Evolutionary conservation across 768 basidiomycete genomes (phyloP).

Genomic region (Pleurotus ostreatus): DNA sequence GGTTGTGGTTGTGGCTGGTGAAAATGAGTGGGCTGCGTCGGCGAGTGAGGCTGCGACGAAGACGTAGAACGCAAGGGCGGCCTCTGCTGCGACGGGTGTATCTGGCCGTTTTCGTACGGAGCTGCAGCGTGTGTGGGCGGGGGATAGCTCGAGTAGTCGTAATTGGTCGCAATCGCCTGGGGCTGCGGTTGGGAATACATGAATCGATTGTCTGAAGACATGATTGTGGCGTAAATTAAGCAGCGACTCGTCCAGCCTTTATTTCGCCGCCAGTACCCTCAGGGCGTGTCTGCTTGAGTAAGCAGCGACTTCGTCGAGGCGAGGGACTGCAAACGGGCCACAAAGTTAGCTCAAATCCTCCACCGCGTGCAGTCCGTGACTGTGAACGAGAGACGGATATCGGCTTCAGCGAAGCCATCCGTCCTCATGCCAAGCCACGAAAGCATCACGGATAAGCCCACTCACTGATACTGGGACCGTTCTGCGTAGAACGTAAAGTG

Average conservation of each 20-base stretch:
- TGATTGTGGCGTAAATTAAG: not conserved
- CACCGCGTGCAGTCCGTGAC: not conserved
- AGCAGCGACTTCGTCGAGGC: not conserved
- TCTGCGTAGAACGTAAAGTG: not conserved
- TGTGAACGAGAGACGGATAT: not conserved
- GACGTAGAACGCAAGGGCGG: slow-evolving; percentile 9
- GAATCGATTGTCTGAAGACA: slow-evolving; percentile 14
- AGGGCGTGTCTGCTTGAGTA: not conserved
- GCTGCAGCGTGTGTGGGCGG: not conserved
- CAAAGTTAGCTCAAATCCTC: not conserved
- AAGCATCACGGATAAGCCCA: no score
- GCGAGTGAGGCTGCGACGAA: slow-evolving; percentile 10
- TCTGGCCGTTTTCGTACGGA: slow-evolving; percentile 11
- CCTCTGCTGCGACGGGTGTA: slow-evolving; percentile 2
- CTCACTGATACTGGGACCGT: not conserved
- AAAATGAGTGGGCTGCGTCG: slow-evolving; percentile 7
- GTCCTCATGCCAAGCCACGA: no score
- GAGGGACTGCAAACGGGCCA: not conserved
- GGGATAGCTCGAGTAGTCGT: slow-evolving; percentile 13
- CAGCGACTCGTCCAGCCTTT: no score
- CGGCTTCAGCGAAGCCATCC: no score
- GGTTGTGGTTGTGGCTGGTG: slow-evolving; percentile 8
- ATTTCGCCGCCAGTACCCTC: not conserved
- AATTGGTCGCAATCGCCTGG: slow-evolving; percentile 6
- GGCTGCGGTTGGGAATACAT: slow-evolving; percentile 11